A percentile compares a stretch with the other conserved stretches of the same genome.
These are phyloP conservation scores for Sporothrix schenckii DNA, from an alignment of 2,329 filamentous ascomycete genomes.

Conservation along the genomic window DNA sequence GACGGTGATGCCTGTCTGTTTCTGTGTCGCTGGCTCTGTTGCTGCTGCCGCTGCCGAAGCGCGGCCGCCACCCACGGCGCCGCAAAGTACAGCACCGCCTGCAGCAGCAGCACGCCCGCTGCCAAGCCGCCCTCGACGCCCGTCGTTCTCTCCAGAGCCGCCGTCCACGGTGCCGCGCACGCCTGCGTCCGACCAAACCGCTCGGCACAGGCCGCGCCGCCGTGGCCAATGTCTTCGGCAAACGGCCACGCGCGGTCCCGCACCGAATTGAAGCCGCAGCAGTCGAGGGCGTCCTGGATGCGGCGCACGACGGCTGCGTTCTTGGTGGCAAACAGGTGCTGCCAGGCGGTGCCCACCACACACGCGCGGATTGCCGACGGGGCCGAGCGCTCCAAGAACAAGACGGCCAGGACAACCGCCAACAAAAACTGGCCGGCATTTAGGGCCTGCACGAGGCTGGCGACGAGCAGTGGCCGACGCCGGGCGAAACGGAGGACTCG, in stretches of 20 bases:
- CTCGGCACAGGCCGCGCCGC: slow-evolving; percentile 46
- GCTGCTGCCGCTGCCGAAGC: not conserved
- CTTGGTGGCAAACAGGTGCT: slow-evolving; percentile 54
- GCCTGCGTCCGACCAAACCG: slow-evolving; percentile 50
- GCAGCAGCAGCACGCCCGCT: slow-evolving; percentile 56
- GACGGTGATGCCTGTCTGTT: no score
- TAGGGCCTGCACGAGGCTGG: slow-evolving; percentile 21
- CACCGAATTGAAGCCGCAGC: slow-evolving; percentile 65
- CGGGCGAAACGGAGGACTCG: not conserved
- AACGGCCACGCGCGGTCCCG: slow-evolving; percentile 68
- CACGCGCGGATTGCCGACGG: slow-evolving; percentile 51
- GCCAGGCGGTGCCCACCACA: slow-evolving; percentile 60
- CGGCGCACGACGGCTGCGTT: slow-evolving; percentile 54
- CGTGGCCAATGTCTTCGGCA: slow-evolving; percentile 37
- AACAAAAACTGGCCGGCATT: slow-evolving; percentile 40
- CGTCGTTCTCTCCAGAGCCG: slow-evolving; percentile 55
- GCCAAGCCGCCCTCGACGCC: slow-evolving; percentile 60
- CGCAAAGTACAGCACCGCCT: slow-evolving; percentile 48
- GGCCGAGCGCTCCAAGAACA: slow-evolving; percentile 45
- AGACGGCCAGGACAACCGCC: slow-evolving; percentile 50
- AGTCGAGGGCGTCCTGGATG: slow-evolving; percentile 68
- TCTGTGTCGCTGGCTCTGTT: no score
- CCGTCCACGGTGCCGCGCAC: slow-evolving; percentile 61
- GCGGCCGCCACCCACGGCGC: slow-evolving; percentile 12
- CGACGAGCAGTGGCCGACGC: not conserved